phyloP scores from a whole-genome alignment of 148 eudicot species.

The Spergularia marina region DNA sequence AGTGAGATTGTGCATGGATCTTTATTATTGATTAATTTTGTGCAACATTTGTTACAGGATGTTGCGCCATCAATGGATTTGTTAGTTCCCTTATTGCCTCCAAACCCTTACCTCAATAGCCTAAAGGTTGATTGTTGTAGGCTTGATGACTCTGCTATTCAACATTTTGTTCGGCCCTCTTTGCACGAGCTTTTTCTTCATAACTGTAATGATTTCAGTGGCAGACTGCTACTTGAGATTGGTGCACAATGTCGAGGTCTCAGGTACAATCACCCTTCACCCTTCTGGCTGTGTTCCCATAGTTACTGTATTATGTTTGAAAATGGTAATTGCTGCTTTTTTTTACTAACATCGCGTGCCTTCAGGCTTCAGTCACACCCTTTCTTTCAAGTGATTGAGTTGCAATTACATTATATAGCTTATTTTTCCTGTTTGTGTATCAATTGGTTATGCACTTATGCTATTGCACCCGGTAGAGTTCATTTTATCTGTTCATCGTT shows the following conservation, averaged over 20 bases:
- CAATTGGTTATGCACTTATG: background rate
- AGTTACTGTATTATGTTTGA: slow-evolving; percentile 4
- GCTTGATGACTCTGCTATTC: slow-evolving; percentile 65
- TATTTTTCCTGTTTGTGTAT: background rate
- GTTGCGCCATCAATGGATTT: slow-evolving; percentile 57
- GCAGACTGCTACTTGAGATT: slow-evolving; percentile 62
- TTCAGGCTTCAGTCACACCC: background rate
- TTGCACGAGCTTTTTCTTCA: slow-evolving; percentile 64
- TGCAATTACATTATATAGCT: background rate
- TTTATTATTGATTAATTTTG: background rate
- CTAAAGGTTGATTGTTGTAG: slow-evolving; percentile 74
- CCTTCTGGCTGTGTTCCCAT: background rate
- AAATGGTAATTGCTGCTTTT: background rate
- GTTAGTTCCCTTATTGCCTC: slow-evolving; percentile 61
- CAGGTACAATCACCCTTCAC: slow-evolving; percentile 36
- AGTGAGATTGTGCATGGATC: background rate
- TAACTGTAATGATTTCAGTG: slow-evolving; percentile 76
- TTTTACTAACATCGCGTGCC: background rate
- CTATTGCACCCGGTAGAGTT: slow-evolving; percentile 4
- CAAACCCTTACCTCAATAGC: slow-evolving; percentile 59
- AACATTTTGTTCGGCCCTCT: slow-evolving; percentile 57
- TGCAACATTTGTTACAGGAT: slow-evolving; percentile 41
- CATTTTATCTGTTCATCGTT: slow-evolving; percentile 13
- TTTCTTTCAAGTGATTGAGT: background rate
- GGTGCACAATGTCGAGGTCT: slow-evolving; percentile 63